Evolutionary conservation across 179 eudicot genomes (phyloP), one percentile per base, ranked within the genome.

Genomic region (Actinidia arguta): DNA sequence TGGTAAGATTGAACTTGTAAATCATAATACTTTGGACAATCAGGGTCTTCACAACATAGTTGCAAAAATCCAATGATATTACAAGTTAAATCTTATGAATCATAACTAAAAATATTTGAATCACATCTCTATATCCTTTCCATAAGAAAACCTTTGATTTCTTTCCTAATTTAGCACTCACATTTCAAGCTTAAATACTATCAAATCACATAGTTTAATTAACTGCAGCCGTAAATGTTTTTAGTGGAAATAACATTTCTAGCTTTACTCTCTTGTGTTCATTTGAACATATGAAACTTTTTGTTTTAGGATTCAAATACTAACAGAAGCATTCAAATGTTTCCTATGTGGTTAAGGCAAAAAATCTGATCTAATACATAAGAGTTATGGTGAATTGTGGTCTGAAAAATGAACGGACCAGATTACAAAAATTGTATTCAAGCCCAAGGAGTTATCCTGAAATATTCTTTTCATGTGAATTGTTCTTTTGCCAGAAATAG

Each of bases 41-140:
- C 22, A 31, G 36, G 36, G 36, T 31, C 36, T 31, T 31, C 36
- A 31, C 36, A 31, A 31, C 36, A 31, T 31, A 46, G 6, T 72
- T 72, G 55, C 22, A 46, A 20, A 39, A 78, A 78, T 78, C 44
- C 25, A 39, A 47, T 48, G 61, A 78, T 78, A 47, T 8, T 7
- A 47, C 14, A 39, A 78, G 22, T 31, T 31, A 31, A 72, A 47
- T 46, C 75, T 24, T 72, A 77, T 46, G 71, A 64, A 47, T 78
- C 72, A 16, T 63, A 62, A 78, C 81, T 44, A 6, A 64, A 51
- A 16, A 64, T 52, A 72, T 64, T 48, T 48, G 13, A 63, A 50
- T 78, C 62, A 64, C 17, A 66, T 73, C 39, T 64, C 42, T 16
- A 6, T 16, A 78, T 50, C 59, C 81, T 47, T 78, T 18, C 77